Evolutionary conservation across 139 green algal species (phyloP).

Genomic region (Chlamydomonas eustigma): DNA sequence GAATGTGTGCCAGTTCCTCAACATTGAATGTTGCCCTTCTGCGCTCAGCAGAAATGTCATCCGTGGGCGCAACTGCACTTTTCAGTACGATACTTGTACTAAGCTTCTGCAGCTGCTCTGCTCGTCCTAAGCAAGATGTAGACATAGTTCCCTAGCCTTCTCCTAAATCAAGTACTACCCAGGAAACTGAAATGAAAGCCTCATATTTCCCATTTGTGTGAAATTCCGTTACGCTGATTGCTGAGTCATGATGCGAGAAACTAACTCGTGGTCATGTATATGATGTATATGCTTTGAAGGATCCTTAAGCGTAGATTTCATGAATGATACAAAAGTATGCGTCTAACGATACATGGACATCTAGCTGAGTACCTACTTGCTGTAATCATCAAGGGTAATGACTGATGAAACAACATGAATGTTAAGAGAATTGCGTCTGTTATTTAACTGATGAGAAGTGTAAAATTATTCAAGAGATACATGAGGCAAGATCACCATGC

Average conservation of each 20-base stretch:
- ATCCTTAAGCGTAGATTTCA: too few species aligned
- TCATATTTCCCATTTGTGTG: not conserved
- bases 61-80: conserved; percentile 21
- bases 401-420: too few species aligned
- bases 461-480: not conserved
- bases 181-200: not conserved
- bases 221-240: not conserved
- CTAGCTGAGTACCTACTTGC: too few species aligned
- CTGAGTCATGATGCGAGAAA: not conserved
- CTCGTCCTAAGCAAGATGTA: too few species aligned
- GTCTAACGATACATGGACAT: too few species aligned
- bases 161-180: not conserved
- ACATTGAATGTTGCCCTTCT: conserved; percentile 58
- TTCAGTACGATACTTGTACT: conserved; percentile 22
- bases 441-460: not conserved
- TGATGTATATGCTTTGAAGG: not conserved
- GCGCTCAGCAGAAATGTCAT: conserved; percentile 59
- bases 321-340: too few species aligned
- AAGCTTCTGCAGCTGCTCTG: conserved; percentile 20
- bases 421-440: too few species aligned
- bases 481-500: not conserved
- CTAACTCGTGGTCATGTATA: not conserved
- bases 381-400: too few species aligned
- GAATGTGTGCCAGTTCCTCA: conserved; percentile 50
- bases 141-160: too few species aligned